Evolutionary conservation across 129 eudicot species (phyloP), one percentile per base, ranked within the genome.

Genomic region (Tanacetum coccineum): DNA sequence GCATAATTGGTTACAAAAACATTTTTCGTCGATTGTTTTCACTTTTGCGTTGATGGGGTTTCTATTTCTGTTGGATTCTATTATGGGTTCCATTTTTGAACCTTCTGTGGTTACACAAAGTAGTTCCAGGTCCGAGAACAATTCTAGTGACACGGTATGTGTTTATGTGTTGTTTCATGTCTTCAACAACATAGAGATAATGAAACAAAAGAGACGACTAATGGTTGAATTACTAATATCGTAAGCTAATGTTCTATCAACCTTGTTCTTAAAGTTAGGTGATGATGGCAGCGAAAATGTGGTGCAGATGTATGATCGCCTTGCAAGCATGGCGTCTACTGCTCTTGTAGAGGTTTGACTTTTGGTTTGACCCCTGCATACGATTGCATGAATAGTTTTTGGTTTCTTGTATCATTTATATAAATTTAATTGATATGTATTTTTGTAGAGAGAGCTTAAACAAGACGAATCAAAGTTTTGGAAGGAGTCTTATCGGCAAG

Each of bases 311-410:
- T 88, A 93, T 82, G 85, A 76, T 19, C 82, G 81, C 18, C 89
- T 93, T 40, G 61, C 91, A 32, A 72, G 80, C 39, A 71, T 86
- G 84, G 98, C 98, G 68, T 73, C 95, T 49, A 57, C 71, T 80
- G 81, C 98, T 71, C 95, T 79, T 76, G 89, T 81, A 71, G 89
- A 93, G 95, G 96, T 88, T 60, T 71, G 75, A 66, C 68, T 40
- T 68, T 53, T 62, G 50, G 28, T 62, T 50, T 55, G 51, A 9
- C 18, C 51, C 49, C 67, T 57, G 21, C 67, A 8, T 54, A 13
- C 11, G 53, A 28, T 26, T 60, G 11, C 39, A 21, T 15, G 22
- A 3, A n/a, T 4, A 9, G 55, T 17, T 72, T 47, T 60, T 60
- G 52, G 20, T 36, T 39, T 36, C 42, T 7, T 7, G 42, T 36